phyloP scores from a whole-genome alignment of 441 rosid genomes.

The Euphorbia schlechtendalii region DNA sequence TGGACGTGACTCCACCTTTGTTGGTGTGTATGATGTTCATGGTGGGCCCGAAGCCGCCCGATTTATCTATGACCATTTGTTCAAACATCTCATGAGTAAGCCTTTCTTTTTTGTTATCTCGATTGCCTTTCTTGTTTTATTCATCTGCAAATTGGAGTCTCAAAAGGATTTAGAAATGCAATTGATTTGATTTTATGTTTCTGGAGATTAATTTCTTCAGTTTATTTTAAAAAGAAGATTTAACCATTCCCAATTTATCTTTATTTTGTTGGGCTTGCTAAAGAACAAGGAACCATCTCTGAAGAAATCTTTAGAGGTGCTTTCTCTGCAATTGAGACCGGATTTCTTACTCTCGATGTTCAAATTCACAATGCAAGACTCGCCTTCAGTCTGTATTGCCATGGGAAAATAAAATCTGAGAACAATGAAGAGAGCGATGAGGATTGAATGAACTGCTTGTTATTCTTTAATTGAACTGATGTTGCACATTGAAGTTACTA shows the following conservation, averaged over 20 bases:
- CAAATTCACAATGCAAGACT: too few relatives aligned
- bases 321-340: slow-evolving; percentile 73
- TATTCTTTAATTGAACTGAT: too few relatives aligned
- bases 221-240: slow-evolving; percentile 2
- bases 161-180: not conserved
- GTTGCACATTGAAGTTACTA: too few relatives aligned
- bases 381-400: too few relatives aligned
- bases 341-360: slow-evolving; percentile 76
- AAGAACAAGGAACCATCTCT: slow-evolving; percentile 50
- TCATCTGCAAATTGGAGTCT: not conserved
- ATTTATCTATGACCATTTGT: slow-evolving; percentile 69
- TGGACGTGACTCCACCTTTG: slow-evolving; percentile 57
- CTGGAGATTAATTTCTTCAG: not conserved
- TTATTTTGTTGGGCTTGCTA: slow-evolving; percentile 44
- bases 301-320: slow-evolving; percentile 68
- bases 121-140: not conserved
- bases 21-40: slow-evolving; percentile 92
- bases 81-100: slow-evolving; percentile 66
- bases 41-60: slow-evolving; percentile 94
- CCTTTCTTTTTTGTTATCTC: not conserved
- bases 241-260: slow-evolving; percentile 16
- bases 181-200: not conserved
- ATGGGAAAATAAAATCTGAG: too few relatives aligned
- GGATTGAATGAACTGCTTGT: too few relatives aligned
- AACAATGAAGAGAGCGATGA: too few relatives aligned